phyloP scores from a whole-genome alignment of 352 stramenopile species.

The Halophytophthora batemanensis region DNA sequence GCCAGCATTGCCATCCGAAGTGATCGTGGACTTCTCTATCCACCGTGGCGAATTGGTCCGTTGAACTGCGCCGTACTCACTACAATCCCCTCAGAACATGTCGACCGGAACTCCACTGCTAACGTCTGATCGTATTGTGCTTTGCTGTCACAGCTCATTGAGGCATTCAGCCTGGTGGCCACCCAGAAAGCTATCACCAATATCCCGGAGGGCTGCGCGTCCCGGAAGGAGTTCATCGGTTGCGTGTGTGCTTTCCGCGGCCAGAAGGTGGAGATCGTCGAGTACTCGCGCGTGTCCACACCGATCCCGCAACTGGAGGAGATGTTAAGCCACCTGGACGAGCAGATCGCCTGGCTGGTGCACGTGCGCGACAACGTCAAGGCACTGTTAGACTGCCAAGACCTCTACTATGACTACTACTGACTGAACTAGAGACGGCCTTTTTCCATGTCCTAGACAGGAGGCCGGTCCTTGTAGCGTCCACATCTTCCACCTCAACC shows the following conservation, averaged over 20 bases:
- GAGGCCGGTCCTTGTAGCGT: slow-evolving; percentile 2
- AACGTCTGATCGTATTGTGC: not conserved
- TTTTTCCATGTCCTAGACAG: not conserved
- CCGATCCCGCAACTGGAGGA: slow-evolving; percentile 79
- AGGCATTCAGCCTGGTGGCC: slow-evolving; percentile 57
- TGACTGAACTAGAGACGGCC: slow-evolving; percentile 4
- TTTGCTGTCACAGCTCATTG: slow-evolving; percentile 51
- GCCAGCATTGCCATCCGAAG: slow-evolving; percentile 57
- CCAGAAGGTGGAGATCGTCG: slow-evolving; percentile 76
- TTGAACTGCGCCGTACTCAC: not conserved
- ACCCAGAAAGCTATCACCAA: slow-evolving; percentile 51
- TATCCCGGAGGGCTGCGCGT: slow-evolving; percentile 63
- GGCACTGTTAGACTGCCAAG: slow-evolving; percentile 66
- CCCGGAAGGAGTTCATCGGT: slow-evolving; percentile 77
- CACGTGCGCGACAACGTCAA: slow-evolving; percentile 73
- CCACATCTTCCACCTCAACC: slow-evolving; percentile 1
- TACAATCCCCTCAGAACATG: not conserved
- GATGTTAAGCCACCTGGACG: slow-evolving; percentile 65
- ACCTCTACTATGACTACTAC: slow-evolving; percentile 33
- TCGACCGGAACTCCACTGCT: not conserved
- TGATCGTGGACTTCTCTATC: slow-evolving; percentile 84
- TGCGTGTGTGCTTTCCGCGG: slow-evolving; percentile 71
- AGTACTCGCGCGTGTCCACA: slow-evolving; percentile 63
- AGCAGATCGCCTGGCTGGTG: slow-evolving; percentile 61
- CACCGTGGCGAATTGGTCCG: slow-evolving; percentile 73